Base-by-base conservation (phyloP, 768 basidiomycete genomes). In the Rhizopogon salebrosus region DNA sequence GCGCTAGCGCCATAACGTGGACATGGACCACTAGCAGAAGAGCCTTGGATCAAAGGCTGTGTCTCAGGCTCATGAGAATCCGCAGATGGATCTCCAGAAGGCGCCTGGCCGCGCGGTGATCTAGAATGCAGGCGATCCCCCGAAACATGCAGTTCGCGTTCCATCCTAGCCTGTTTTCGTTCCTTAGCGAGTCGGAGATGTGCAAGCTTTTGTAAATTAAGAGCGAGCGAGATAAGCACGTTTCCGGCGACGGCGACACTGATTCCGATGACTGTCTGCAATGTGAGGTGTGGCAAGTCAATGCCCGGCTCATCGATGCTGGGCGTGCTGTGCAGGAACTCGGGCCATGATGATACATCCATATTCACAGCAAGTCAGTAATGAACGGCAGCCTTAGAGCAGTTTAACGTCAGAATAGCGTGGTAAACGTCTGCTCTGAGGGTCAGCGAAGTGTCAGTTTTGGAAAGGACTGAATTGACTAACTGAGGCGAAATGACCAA, bases 191-290 rank as follows among this genome's bases (percentile, higher is more conserved):
- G 74, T 26, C 86, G 78, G 58, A 79, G 77, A 72, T 95, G 94
- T 1, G 92, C 92, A 16, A 95, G 79, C 65, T 97, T 98, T 70
- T 98, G 95, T 31, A 89, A 73, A 70, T 97, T 97, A 57, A 98
- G 78, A 14, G 92, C 95, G 22, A 95, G 78, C 9, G 89, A 90
- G 56, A 98, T 93, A 56, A 97, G 79, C 10, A 94, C 70, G 63
- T 95, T 95, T 29, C 94, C 94, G 7, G 78, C 74, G 51, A 95
- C 80, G 3, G 93, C 87, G 34, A 94, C 83, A 4, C 78, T 75
- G 34, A 98, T 95, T 14, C 95, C 95, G 51, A 91, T 83, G 61
- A 79, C 67, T 4, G 83, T 79, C 49, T 76, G 70, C 13, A 75
- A 72, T 16, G 76, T 80, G 49, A 89, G 66, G 60, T 75, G 71